phyloP scores from a whole-genome alignment of 2,329 filamentous ascomycete species.

The Sarocladium oryzae region DNA sequence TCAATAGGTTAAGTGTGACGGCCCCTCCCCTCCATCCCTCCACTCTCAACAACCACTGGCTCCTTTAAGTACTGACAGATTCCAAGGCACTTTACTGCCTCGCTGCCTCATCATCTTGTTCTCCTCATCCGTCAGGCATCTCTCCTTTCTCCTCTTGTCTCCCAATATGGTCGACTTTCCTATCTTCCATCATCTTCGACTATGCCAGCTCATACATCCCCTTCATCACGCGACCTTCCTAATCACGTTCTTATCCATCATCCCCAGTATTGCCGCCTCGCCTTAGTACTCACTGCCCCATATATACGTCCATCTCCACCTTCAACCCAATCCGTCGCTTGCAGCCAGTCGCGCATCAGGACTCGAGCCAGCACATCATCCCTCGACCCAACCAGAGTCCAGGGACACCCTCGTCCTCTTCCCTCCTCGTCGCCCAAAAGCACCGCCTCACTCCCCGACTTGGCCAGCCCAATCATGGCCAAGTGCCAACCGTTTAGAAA shows the following conservation, averaged over 20 bases:
- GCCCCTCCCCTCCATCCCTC: too few relatives aligned
- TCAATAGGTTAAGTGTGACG: too few relatives aligned
- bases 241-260: too few relatives aligned
- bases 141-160: neutral
- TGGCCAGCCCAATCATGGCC: neutral
- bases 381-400: neutral
- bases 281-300: neutral
- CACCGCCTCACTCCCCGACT: conserved; percentile 4
- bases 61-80: too few relatives aligned
- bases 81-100: too few relatives aligned
- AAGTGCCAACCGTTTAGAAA: neutral
- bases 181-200: neutral
- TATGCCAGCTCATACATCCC: neutral
- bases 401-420: neutral
- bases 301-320: neutral
- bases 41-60: too few relatives aligned
- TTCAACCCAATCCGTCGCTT: neutral
- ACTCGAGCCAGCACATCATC: conserved; percentile 8
- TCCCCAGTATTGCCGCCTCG: neutral
- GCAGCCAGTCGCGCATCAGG: neutral
- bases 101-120: neutral
- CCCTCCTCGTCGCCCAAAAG: neutral
- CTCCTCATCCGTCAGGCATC: neutral
- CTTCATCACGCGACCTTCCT: neutral
- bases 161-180: neutral